A percentile compares a stretch with the other conserved stretches of the same genome.
Conservation (phyloP, 495 filamentous ascomycete species). For the Recurvomyces mirabilis region DNA sequence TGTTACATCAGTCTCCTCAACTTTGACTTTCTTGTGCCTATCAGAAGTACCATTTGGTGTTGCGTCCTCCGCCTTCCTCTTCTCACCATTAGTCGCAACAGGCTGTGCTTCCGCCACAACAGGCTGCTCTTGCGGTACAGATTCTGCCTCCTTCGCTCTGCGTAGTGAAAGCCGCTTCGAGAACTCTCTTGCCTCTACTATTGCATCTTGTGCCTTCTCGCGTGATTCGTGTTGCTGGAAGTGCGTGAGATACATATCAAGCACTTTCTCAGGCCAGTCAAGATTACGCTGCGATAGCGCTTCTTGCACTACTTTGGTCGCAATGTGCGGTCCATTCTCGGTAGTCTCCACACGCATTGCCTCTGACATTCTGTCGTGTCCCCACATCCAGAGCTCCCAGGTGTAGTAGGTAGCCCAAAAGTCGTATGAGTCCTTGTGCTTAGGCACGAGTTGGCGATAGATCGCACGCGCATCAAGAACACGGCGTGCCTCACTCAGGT, state of each 20-base stretch:
- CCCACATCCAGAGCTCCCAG: constrained; percentile 75
- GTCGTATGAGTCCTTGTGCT: constrained; percentile 65
- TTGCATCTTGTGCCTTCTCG: constrained; percentile 56
- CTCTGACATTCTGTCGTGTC: constrained; percentile 22
- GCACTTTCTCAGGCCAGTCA: constrained; percentile 87
- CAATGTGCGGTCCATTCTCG: constrained; percentile 43
- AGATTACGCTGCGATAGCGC: constrained; percentile 57
- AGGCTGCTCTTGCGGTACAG: constrained; percentile 34
- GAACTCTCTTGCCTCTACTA: constrained; percentile 44
- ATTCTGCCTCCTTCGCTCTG: constrained; percentile 51
- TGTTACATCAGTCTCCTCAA: constrained; percentile 31
- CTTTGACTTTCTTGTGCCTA: constrained; percentile 49
- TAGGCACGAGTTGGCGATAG: constrained; percentile 58
- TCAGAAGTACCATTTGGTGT: constrained; percentile 36
- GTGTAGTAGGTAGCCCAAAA: constrained; percentile 88
- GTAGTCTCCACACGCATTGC: constrained; percentile 24
- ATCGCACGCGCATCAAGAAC: constrained; percentile 54
- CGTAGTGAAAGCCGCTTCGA: constrained; percentile 51
- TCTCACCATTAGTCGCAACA: constrained; percentile 6
- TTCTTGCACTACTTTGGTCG: constrained; percentile 61
- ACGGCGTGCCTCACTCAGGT: constrained; percentile 64
- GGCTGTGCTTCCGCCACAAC: constrained; percentile 12
- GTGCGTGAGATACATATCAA: constrained; percentile 72
- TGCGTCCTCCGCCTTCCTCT: constrained; percentile 25
- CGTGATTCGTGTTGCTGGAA: constrained; percentile 77